Evolutionary conservation across 148 eudicot species (phyloP).

Genomic region (Chenopodium berlandieri): DNA sequence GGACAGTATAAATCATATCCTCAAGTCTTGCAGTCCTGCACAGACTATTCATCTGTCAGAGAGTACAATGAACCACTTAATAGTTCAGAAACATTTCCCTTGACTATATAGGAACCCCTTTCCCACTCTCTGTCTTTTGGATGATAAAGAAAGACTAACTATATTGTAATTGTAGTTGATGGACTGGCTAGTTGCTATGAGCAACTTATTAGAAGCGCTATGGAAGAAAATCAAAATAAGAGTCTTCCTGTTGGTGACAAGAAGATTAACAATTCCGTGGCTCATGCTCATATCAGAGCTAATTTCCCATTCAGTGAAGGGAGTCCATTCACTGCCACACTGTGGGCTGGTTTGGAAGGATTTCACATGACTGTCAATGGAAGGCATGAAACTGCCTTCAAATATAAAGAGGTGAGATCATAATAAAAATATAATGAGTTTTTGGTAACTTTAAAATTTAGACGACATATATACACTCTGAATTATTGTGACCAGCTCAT

Average conservation of each 20-base stretch:
- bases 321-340: slow-evolving; percentile 70
- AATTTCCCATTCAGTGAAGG: slow-evolving; percentile 77
- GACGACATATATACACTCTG: not conserved
- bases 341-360: slow-evolving; percentile 88
- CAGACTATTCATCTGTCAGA: not conserved
- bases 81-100: not conserved
- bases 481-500: slow-evolving; percentile 1
- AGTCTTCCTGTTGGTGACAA: slow-evolving; percentile 38
- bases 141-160: not conserved
- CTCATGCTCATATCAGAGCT: slow-evolving; percentile 41
- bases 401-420: slow-evolving; percentile 66
- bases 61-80: not conserved
- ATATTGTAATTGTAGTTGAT: slow-evolving; percentile 24
- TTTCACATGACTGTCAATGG: slow-evolving; percentile 94
- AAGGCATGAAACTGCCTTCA: slow-evolving; percentile 90
- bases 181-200: slow-evolving; percentile 44
- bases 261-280: slow-evolving; percentile 35
- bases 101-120: not conserved
- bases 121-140: not conserved
- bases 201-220: slow-evolving; percentile 40
- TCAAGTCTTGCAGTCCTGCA: not conserved
- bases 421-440: slow-evolving; percentile 5
- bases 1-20: too few species aligned
- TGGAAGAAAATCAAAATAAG: slow-evolving; percentile 39
- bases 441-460: not conserved